Evolutionary conservation across 2,329 filamentous ascomycete species (phyloP).

Genomic region (Fusarium heterosporum): DNA sequence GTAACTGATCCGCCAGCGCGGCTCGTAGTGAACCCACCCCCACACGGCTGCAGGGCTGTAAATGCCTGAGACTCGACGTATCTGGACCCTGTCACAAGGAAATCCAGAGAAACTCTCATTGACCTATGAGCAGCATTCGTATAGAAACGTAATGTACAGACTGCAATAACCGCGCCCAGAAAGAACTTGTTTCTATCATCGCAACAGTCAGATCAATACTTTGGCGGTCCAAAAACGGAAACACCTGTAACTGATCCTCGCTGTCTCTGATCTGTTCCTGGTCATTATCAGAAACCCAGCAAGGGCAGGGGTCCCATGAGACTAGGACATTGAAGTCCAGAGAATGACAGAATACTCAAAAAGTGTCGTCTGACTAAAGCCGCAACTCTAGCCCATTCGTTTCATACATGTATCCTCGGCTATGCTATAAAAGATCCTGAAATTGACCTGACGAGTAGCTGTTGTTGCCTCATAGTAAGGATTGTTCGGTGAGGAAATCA

Average conservation of each 20-base stretch:
- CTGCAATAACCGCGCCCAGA: conserved; percentile 1
- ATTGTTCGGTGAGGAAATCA: conserved; percentile 14
- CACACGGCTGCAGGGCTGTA: conserved; percentile 6
- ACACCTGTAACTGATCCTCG: neutral
- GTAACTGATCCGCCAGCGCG: conserved; percentile 25
- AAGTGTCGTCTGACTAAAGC: conserved; percentile 25
- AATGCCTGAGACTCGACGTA: neutral
- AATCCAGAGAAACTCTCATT: too few species aligned
- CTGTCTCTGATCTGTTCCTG: conserved; percentile 17
- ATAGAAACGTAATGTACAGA: neutral
- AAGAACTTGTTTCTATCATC: neutral
- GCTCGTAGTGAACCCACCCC: conserved; percentile 37
- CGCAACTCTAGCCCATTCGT: conserved; percentile 17
- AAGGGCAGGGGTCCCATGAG: conserved; percentile 33
- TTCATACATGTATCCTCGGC: conserved; percentile 36
- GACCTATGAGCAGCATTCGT: neutral
- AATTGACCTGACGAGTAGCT: conserved; percentile 20
- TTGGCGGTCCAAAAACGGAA: neutral
- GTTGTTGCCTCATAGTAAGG: conserved; percentile 36
- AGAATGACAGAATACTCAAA: conserved; percentile 20
- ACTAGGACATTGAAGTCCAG: conserved; percentile 43
- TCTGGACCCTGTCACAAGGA: neutral
- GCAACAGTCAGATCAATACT: neutral
- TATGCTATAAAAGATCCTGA: conserved; percentile 21
- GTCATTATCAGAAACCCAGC: conserved; percentile 31